phyloP scores from a whole-genome alignment of 1,284 basidiomycete species.

The Peniophora sp. region DNA sequence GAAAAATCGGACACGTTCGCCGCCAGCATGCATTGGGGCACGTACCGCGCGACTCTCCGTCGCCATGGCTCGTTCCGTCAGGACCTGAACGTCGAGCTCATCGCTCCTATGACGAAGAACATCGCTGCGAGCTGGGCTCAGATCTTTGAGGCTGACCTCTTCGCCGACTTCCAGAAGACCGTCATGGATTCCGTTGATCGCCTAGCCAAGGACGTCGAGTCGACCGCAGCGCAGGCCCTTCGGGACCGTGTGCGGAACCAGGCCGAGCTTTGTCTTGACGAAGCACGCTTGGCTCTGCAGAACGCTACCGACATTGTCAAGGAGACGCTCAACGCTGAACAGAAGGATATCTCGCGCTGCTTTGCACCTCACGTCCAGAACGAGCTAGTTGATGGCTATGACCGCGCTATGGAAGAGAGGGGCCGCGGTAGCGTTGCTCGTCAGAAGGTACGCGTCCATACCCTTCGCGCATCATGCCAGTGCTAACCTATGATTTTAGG shows the following conservation, averaged over 20 bases:
- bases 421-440: conserved; percentile 50
- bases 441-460: conserved; percentile 38
- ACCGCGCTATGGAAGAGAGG: conserved; percentile 42
- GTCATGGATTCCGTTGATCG: conserved; percentile 29
- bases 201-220: conserved; percentile 41
- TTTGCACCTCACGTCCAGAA: conserved; percentile 49
- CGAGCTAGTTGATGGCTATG: conserved; percentile 42
- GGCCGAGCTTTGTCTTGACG: conserved; percentile 41
- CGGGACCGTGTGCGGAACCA: conserved; percentile 44
- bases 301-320: conserved; percentile 41
- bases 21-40: conserved; percentile 48
- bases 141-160: conserved; percentile 54
- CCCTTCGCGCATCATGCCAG: neutral
- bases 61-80: conserved; percentile 45
- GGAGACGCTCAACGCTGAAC: conserved; percentile 41
- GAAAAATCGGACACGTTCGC: conserved; percentile 42
- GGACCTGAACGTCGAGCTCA: conserved; percentile 53
- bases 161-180: conserved; percentile 36
- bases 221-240: conserved; percentile 39
- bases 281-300: conserved; percentile 39
- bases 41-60: conserved; percentile 48
- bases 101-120: conserved; percentile 47
- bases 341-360: conserved; percentile 52
- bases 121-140: conserved; percentile 53
- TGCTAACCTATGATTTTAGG: conserved; percentile 20